Evolutionary conservation across 2,329 filamentous ascomycete genomes (phyloP), one percentile per base, ranked within the genome.

Genomic region (Phialophora tarda): DNA sequence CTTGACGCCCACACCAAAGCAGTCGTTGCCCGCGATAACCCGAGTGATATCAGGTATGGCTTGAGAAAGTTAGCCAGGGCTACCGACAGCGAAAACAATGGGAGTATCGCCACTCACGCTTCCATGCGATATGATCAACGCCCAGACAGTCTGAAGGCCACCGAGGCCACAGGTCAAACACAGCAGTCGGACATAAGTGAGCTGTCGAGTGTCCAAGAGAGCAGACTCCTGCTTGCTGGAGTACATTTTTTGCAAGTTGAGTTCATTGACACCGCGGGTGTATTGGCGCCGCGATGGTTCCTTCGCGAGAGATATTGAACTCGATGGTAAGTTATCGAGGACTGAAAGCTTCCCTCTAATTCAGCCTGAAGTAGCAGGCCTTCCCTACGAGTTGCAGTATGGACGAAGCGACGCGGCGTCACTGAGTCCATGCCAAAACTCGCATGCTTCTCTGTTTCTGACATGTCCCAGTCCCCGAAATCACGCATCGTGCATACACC

Each of bases 61-160:
- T 56, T 32, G 38, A 21, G 10, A 30, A 48, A 32, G 30, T 32
- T 10, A 32, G 30, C 30, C 2, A 48, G 1, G 21, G 14, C 6
- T n/a, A 4, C 44, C 17, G 44, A n/a, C 1, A 48, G 44, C 17
- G 8, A n/a, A 7, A 48, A n/a, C 1, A n/a, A 21, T 5, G 14
- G 8, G 5, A 7, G 1, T n/a, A 17, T 7, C 1, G 21, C 14
- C 17, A 21, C 53, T 38, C 24, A 56, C 53, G 21, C 30, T 56
- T 14, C 53, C 53, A 21, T 56, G 53, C 30, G 53, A 56, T 21
- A 56, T 56, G 26, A 56, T 56, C 26, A 56, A n/a, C 28, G 53
- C 53, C 53, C 53, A 56, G 53, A 56, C 53, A 8, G 53, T 56
- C 32, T 56, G 53, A n/a, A 56, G 14, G 21, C 53, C 53, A n/a